phyloP scores from a whole-genome alignment of 192 early-diverging fungal species.

The Allomyces macrogynus region DNA sequence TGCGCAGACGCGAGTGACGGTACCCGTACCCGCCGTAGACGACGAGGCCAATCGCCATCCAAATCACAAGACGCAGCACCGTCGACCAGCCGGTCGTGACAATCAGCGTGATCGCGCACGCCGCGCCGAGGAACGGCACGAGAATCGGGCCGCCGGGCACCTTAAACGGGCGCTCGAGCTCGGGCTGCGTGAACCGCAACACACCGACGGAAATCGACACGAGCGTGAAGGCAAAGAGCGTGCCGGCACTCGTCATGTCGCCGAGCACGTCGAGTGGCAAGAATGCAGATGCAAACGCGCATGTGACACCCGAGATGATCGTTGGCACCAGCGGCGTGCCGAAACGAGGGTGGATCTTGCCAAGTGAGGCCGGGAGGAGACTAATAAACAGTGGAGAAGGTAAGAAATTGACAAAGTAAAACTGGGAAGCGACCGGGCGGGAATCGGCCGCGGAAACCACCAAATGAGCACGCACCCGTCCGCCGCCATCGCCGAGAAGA shows the following conservation, averaged over 20 bases:
- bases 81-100: slow-evolving; percentile 39
- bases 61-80: slow-evolving; percentile 52
- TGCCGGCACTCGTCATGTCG: slow-evolving; percentile 68
- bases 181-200: slow-evolving; percentile 53
- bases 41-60: slow-evolving; percentile 54
- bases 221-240: slow-evolving; percentile 63
- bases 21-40: slow-evolving; percentile 50
- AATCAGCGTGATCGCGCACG: slow-evolving; percentile 36
- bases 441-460: too few relatives aligned
- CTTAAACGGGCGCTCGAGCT: slow-evolving; percentile 41
- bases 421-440: too few relatives aligned
- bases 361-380: slow-evolving; percentile 46
- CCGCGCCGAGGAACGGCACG: slow-evolving; percentile 41
- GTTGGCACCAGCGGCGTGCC: slow-evolving; percentile 60
- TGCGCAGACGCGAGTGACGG: slow-evolving; percentile 30
- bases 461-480: slow-evolving; percentile 47
- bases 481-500: slow-evolving; percentile 65
- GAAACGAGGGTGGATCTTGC: slow-evolving; percentile 45
- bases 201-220: slow-evolving; percentile 59
- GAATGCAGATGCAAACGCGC: slow-evolving; percentile 42
- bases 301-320: slow-evolving; percentile 36
- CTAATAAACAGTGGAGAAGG: too few relatives aligned
- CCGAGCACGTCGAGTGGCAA: slow-evolving; percentile 65
- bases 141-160: slow-evolving; percentile 43
- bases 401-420: too few relatives aligned